Conservation (phyloP, 177 flowering plant genomes). For the Vitis hybrid region DNA sequence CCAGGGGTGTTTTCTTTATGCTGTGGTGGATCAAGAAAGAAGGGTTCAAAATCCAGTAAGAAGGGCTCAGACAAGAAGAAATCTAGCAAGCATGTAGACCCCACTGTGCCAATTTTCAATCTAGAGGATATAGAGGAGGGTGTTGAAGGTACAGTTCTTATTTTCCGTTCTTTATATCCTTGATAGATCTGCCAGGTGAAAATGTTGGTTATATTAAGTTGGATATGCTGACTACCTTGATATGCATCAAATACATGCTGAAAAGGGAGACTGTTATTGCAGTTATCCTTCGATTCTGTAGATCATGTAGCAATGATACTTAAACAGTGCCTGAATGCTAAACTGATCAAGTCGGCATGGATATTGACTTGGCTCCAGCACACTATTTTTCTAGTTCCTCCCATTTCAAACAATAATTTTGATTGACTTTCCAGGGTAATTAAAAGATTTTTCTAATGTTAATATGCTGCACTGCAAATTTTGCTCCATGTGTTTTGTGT, state of each 20-base stretch:
- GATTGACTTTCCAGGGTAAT: not conserved
- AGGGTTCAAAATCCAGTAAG: slow-evolving; percentile 59
- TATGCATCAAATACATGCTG: not conserved
- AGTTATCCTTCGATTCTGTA: not conserved
- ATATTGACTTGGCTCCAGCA: too few species aligned
- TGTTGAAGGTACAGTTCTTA: slow-evolving; percentile 60
- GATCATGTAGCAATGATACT: not conserved
- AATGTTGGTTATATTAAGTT: not conserved
- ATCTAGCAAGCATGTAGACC: slow-evolving; percentile 67
- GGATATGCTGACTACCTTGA: not conserved
- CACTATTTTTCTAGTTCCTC: not conserved
- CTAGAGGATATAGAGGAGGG: slow-evolving; percentile 91
- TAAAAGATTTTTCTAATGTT: not conserved
- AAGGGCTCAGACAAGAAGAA: slow-evolving; percentile 71
- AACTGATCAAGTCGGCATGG: not conserved
- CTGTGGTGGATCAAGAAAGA: slow-evolving; percentile 76
- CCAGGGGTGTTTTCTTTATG: slow-evolving; percentile 51
- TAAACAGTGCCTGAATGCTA: not conserved
- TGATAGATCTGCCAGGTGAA: not conserved
- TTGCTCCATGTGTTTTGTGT: not conserved
- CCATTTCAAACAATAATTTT: not conserved
- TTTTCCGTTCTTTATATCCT: not conserved
- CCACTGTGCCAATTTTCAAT: slow-evolving; percentile 79
- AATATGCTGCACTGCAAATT: not conserved
- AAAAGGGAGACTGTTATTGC: too few species aligned